Evolutionary conservation across 805 yeast species (phyloP), one percentile per base, ranked within the genome.

Genomic region (Cyberlindnera meyerae): DNA sequence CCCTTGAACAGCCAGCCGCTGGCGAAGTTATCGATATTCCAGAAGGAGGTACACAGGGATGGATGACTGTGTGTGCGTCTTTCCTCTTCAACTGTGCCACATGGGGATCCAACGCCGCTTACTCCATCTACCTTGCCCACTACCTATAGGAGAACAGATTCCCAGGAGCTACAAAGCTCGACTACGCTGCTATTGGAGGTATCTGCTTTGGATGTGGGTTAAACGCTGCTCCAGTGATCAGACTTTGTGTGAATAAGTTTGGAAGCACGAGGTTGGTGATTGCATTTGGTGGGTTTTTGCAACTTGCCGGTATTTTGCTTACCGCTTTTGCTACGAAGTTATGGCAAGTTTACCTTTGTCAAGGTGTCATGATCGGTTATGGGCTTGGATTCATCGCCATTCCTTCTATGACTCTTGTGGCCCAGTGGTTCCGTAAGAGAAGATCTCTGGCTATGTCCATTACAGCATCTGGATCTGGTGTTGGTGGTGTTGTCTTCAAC

Each of bases 161-260:
- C 45, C 55, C 60, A 0, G 82, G 79, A 4, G 79, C 79, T 0
- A 49, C 66, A 0, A 77, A 72, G 37, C 58, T 76, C 27, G 83
- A 78, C 41, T 82, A 69, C 54, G 82, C 86, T 14, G 60, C 75
- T 4, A 67, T 82, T 43, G 87, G 88, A 5, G 89, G 90, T 5
- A 51, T 82, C 6, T 72, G 81, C 0, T 75, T 79, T 39, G 61
- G 55, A 9, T 32, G 57, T n/a, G 82, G 87, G 16, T 77, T 81
- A 50, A 61, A 71, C 45, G 54, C 77, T 34, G 62, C 84, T 31
- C 90, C 93, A 6, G 35, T 78, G 11, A 67, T 70, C 2, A 36
- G 48, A 18, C 27, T 42, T 8, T 25, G 43, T 12, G 33, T 31
- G 5, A 37, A 36, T 14, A 29, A 29, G 11, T 29, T 39, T 33